Base-by-base conservation (phyloP, 352 stramenopile genomes). In the Globisporangium nagaii region DNA sequence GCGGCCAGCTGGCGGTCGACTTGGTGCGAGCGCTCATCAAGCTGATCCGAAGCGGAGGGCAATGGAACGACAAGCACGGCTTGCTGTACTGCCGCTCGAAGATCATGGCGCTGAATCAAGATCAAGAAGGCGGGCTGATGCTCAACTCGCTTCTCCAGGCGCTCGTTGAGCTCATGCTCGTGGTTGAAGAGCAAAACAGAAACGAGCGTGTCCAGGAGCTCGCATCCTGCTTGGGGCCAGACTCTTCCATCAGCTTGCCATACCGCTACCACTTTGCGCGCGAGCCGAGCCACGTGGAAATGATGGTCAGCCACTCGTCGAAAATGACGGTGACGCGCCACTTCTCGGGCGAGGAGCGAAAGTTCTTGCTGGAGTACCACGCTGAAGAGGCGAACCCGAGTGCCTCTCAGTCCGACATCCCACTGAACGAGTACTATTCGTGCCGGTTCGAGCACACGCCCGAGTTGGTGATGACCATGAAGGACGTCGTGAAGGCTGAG, bases 71-170 rank as follows among this genome's bases (percentile, higher is more conserved):
- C 62, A 88, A 84, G 40, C 59, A 73, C 25, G 81, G 81, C 1
- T 53, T 93, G 40, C 63, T 95, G 2, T 95, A 86, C 40, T 93
- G 83, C 49, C 81, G 85, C 19, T 93, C 83, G 2, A 93, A 90
- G 65, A 91, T 95, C 39, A 92, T 91, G 68, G 67, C 66, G 24
- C 62, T 95, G 1, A 81, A 83, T 47, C 83, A 92, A 69, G 83
- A 95, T 11, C 79, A 93, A 50, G 82, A 94, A 36, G 72, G 73
- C 11, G 77, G 79, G 12, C 65, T 93, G 17, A 93, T 88, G 73
- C 49, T 88, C 9, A 86, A 81, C 30, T 66, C 79, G 12, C 58
- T 95, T 6, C 56, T 93, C 3, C 85, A 95, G 40, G 85, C 78
- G 2, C 75, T 95, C 36, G 71, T 93, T 1, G 85, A 95, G 43